Evolutionary conservation across 805 yeast genomes (phyloP).

Genomic region (Nakazawaea populi): DNA sequence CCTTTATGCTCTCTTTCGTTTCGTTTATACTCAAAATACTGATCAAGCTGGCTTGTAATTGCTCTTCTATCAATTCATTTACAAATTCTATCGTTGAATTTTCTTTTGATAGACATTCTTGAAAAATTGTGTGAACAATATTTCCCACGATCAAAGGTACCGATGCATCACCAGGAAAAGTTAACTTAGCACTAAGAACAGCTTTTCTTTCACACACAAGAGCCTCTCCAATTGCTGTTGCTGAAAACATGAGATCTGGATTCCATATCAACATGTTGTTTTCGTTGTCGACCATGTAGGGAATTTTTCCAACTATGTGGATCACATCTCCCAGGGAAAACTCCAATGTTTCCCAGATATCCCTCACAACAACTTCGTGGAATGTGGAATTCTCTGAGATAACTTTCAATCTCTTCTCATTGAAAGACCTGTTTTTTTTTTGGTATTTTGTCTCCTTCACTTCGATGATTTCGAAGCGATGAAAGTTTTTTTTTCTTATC

Average conservation of each 20-base stretch:
- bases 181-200: constrained; percentile 49
- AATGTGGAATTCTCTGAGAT: constrained; percentile 26
- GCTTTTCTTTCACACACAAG: constrained; percentile 69
- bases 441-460: constrained; percentile 28
- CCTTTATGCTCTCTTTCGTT: constrained; percentile 35
- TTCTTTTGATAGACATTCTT: constrained; percentile 39
- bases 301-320: constrained; percentile 41
- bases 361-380: constrained; percentile 48
- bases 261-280: constrained; percentile 66
- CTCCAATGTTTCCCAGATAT: constrained; percentile 51
- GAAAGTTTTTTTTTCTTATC: constrained; percentile 39
- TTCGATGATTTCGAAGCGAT: constrained; percentile 37
- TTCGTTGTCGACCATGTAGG: constrained; percentile 45
- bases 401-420: constrained; percentile 54
- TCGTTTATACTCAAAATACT: constrained; percentile 53
- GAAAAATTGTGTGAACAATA: constrained; percentile 74
- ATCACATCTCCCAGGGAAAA: constrained; percentile 49
- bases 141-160: constrained; percentile 74
- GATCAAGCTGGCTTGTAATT: constrained; percentile 18
- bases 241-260: constrained; percentile 79
- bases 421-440: constrained; percentile 21
- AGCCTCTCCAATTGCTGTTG: constrained; percentile 77
- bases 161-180: constrained; percentile 58
- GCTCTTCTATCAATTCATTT: constrained; percentile 23
- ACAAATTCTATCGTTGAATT: constrained; percentile 34